Evolutionary conservation across 1,139 yeast genomes (phyloP), one percentile per base, ranked within the genome.

Genomic region (Scheffersomyces illinoinensis): DNA sequence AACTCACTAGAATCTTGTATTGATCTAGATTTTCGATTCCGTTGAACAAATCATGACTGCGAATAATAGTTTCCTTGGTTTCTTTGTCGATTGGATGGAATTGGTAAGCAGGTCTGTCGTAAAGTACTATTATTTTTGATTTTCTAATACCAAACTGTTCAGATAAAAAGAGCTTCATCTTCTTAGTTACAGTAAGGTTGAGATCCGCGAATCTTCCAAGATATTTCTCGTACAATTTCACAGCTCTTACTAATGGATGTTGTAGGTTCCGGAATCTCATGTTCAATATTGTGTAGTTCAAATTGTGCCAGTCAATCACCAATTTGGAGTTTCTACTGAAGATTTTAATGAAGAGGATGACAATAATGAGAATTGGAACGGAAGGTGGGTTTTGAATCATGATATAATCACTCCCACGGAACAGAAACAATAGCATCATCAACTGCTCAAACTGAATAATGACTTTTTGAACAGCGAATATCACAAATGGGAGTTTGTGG

Each of bases 241-340:
- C 84, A 2, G 86, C 52, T 54, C 75, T 73, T 2, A 93, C 97
- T 60, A 91, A 71, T 0, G 89, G 87, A 68, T 91, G 93, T 55
- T 69, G 72, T 55, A 74, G 68, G 63, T 84, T 83, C 5, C 79
- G 67, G 67, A 86, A 85, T 64, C 87, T 86, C 66, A 95, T 73
- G 58, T 90, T 89, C 62, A 96, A 76, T 43, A 96, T 91, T 0
- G 97, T 85, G 73, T 86, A 95, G 56, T 97, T 97, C 66, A 96
- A 79, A 71, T 96, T 96, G 73, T 96, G 99, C 99, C 99, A 96
- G 74, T 96, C 99, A 58, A 96, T 85, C 20, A 95, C 82, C 49
- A 95, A 76, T 66, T 84, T 74, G 1, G 91, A 85, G 5, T 86
- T 77, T 10, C 89, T 85, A 54, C 88, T 84, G 64, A 86, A 76